Percentiles rank a stretch among this genome's conserved stretches.
Conservation (phyloP, 768 basidiomycete genomes). For the Termitomyces sp. region DNA sequence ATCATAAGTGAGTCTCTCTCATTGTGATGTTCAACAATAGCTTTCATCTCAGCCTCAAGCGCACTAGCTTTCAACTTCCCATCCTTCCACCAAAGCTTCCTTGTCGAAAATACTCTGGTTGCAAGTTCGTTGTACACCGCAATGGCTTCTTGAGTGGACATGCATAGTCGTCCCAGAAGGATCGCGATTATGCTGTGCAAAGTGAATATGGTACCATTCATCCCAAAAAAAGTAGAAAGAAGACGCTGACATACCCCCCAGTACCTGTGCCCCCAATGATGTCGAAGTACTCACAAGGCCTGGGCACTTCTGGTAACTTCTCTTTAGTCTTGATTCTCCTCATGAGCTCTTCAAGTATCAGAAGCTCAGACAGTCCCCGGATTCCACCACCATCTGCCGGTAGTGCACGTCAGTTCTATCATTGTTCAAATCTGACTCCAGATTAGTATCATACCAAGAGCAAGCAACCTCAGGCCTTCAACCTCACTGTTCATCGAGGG, state of each 20-base stretch:
- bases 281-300: slow-evolving; percentile 21
- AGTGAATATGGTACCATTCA: no score
- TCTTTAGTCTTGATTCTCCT: background rate
- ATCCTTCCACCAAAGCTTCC: background rate
- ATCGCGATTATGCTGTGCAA: slow-evolving; percentile 15
- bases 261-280: slow-evolving; percentile 19
- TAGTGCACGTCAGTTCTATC: background rate
- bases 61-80: background rate
- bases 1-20: slow-evolving; percentile 1
- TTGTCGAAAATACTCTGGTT: background rate
- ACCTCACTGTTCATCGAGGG: background rate
- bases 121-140: slow-evolving; percentile 11
- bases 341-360: slow-evolving; percentile 7
- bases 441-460: background rate
- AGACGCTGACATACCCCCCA: slow-evolving; percentile 15
- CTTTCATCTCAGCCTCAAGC: background rate
- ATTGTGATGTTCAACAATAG: background rate
- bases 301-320: background rate
- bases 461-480: background rate
- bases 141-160: slow-evolving; percentile 18
- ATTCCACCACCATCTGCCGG: slow-evolving; percentile 5
- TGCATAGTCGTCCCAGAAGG: slow-evolving; percentile 19
- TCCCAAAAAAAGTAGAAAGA: background rate
- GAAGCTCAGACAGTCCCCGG: slow-evolving; percentile 2
- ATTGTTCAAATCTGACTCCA: background rate